These are phyloP conservation scores for Chenopodium album DNA, from an alignment of 148 eudicot species.

Conservation along the genomic window DNA sequence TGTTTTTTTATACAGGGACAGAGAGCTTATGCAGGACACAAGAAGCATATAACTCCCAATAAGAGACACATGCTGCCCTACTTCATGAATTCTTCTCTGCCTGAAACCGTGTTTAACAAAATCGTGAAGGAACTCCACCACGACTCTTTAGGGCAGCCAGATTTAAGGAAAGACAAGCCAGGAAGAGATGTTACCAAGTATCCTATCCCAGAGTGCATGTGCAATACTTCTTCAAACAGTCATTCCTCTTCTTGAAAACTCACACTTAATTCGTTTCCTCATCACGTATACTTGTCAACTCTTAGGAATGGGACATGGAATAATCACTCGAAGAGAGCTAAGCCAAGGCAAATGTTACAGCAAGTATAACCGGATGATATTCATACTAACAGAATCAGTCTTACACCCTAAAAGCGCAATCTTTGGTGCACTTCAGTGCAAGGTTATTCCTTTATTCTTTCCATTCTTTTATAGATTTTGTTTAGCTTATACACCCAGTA, in stretches of 20 bases:
- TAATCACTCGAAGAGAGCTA: background rate
- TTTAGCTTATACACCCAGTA: slow-evolving; percentile 4
- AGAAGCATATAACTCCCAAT: slow-evolving; percentile 85
- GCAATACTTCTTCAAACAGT: slow-evolving; percentile 34
- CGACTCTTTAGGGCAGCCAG: slow-evolving; percentile 90
- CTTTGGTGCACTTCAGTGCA: slow-evolving; percentile 15
- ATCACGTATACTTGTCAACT: background rate
- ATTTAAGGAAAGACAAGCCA: slow-evolving; percentile 68
- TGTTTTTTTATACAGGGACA: slow-evolving; percentile 55
- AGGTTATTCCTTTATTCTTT: slow-evolving; percentile 29
- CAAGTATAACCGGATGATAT: background rate
- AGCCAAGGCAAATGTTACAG: background rate
- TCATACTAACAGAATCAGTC: background rate
- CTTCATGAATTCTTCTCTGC: slow-evolving; percentile 68
- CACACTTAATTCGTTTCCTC: background rate
- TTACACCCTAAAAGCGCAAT: background rate
- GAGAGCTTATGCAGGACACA: slow-evolving; percentile 94
- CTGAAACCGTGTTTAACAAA: slow-evolving; percentile 65
- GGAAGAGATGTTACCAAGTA: slow-evolving; percentile 90
- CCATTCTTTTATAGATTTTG: slow-evolving; percentile 20
- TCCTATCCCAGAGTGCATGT: slow-evolving; percentile 94
- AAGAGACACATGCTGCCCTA: slow-evolving; percentile 83
- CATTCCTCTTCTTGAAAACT: slow-evolving; percentile 22
- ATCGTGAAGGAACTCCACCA: slow-evolving; percentile 69
- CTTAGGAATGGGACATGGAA: background rate